Conservation (phyloP, 2,329 filamentous ascomycete genomes). For the Drechslerella stenobrocha region DNA sequence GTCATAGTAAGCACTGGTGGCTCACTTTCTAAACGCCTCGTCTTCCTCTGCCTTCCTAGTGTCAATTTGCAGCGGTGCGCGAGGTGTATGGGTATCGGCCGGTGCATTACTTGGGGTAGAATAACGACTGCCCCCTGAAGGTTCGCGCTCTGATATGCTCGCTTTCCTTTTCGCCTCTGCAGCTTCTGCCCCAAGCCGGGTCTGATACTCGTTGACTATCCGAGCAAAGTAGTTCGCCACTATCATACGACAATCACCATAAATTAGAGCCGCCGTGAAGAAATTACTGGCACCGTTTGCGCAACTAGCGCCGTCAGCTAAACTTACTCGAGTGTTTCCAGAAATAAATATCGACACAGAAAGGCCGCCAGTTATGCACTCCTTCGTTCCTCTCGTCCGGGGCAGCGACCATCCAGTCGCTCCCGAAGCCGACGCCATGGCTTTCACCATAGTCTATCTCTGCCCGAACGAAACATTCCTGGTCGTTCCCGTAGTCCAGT, state of each 20-base stretch:
- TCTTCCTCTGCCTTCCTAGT: slow-evolving; percentile 33
- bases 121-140: slow-evolving; percentile 12
- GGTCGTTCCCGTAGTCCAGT: slow-evolving; percentile 30
- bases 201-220: slow-evolving; percentile 43
- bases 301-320: too few species aligned
- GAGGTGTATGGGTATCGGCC: slow-evolving; percentile 28
- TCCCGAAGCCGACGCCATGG: slow-evolving; percentile 31
- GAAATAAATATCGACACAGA: slow-evolving; percentile 44
- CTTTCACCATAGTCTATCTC: slow-evolving; percentile 45
- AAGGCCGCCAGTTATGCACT: slow-evolving; percentile 43
- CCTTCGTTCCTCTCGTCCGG: slow-evolving; percentile 40
- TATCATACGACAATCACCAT: slow-evolving; percentile 4
- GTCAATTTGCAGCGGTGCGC: slow-evolving; percentile 16
- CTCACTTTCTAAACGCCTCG: slow-evolving; percentile 41
- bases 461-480: slow-evolving; percentile 44
- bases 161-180: slow-evolving; percentile 23
- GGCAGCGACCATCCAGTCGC: slow-evolving; percentile 42
- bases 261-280: not conserved
- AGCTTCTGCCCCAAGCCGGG: slow-evolving; percentile 19
- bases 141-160: slow-evolving; percentile 6
- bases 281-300: not conserved
- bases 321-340: slow-evolving; percentile 47
- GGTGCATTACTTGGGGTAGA: not conserved
- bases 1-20: not conserved
- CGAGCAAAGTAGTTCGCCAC: slow-evolving; percentile 43